Evolutionary conservation across 441 rosid species (phyloP), one percentile per base, ranked within the genome.

Genomic region (Populus tomentosa): DNA sequence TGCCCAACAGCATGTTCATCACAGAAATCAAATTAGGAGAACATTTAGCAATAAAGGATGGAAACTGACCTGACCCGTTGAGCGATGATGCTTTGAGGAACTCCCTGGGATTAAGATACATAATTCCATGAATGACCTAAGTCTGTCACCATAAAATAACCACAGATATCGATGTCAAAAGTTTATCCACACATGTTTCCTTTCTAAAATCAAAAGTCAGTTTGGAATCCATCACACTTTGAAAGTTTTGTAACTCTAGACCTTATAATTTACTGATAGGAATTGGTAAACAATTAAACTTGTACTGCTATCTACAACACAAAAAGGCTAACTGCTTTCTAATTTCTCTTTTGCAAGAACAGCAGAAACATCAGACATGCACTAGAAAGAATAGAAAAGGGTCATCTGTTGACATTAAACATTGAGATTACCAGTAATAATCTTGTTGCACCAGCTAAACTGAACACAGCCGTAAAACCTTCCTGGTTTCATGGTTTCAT

Each of bases 51-150:
- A 67, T 26, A 46, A 66, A 24, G 74, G 77, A 80, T 28, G 69
- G 77, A 75, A 69, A 69, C 87, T 88, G 85, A 95, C 99, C 83
- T 80, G 89, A 83, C 89, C 79, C 78, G 70, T 78, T 30, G 87
- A 36, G 16, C 72, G 85, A 79, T 77, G 86, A 81, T 84, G 91
- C 74, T 87, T 91, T 75, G 87, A 82, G 80, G 93, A 83, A 79
- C 87, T 87, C 68, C 98, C 99, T 26, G 98, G 90, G 79, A 90
- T 79, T 78, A 95, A 84, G 84, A 95, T 95, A 83, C 99, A 95
- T 82, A 95, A 83, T 81, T 95, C 98, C 97, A 95, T 92, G 78
- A 92, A 88, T 35, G 98, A 88, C 75, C 97, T 87, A 56, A 95
- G 97, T 84, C 98, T 95, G 93, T 70, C 78, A 84, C 75, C 78